A percentile compares a stretch with the other conserved stretches of the same genome.
phyloP scores from a whole-genome alignment of 768 basidiomycete genomes.

The Boletus patriciae region DNA sequence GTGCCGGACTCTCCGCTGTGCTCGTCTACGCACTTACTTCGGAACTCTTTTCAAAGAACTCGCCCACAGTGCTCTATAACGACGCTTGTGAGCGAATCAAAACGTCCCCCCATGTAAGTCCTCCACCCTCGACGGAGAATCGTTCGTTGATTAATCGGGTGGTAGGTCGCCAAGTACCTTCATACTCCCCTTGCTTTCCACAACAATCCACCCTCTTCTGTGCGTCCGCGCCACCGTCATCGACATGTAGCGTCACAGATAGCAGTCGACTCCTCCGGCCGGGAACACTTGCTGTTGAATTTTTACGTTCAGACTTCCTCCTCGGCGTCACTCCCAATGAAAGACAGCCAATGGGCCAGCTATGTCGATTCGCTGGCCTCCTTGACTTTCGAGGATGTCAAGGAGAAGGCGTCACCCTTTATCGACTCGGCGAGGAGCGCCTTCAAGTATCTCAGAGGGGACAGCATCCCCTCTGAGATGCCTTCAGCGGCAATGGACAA shows the following conservation, averaged over 20 bases:
- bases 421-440: conserved; percentile 54
- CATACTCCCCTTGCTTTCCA: conserved; percentile 71
- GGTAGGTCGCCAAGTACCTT: conserved; percentile 68
- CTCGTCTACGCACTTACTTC: conserved; percentile 76
- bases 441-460: conserved; percentile 75
- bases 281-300: conserved; percentile 81
- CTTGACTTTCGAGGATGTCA: conserved; percentile 57
- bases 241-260: conserved; percentile 80
- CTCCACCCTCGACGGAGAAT: not conserved
- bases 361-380: conserved; percentile 52
- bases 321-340: conserved; percentile 21
- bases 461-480: conserved; percentile 43
- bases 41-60: conserved; percentile 86
- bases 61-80: conserved; percentile 77
- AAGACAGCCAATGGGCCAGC: conserved; percentile 30
- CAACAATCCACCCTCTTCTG: conserved; percentile 74
- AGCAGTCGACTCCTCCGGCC: conserved; percentile 67
- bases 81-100: conserved; percentile 54
- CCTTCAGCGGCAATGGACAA: conserved; percentile 30
- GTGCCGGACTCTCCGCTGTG: conserved; percentile 77
- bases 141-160: not conserved
- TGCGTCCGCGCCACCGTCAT: conserved; percentile 79
- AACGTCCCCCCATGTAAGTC: conserved; percentile 44
- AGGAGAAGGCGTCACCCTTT: conserved; percentile 39
- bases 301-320: conserved; percentile 74